Evolutionary conservation across 1,139 yeast species (phyloP), one percentile per base, ranked within the genome.

Genomic region (Nakaseomyces glabratus): DNA sequence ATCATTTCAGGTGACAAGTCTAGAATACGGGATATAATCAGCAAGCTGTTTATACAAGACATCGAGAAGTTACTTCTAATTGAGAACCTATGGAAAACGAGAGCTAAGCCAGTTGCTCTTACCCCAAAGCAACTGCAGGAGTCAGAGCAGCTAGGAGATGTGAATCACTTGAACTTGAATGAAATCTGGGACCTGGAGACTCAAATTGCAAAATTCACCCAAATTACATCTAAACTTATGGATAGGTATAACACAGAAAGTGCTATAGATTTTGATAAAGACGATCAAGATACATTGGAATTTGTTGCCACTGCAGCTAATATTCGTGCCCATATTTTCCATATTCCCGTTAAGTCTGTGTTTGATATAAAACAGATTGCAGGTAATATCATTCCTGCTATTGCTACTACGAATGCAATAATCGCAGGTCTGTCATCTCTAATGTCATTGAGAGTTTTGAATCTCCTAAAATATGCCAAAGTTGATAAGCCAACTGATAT

Each of bases 361-460:
- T 93, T 93, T 51, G 95, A 85, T 43, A 74, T 82, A 45, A 93
- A 93, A 57, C 76, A 93, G 54, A 86, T 88, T 48, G 98, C 98
- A 0, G 99, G 99, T 7, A 90, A 90, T 56, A 93, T 93, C 49
- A 90, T 93, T 34, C 98, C 99, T 0, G 98, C 98, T 0, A 88
- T 93, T 48, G 98, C 98, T 9, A 90, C 98, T 1, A 90, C 97
- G 8, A 93, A 93, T 57, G 97, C 98, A 1, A 79, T 90, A 14
- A 78, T 90, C 43, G 88, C 96, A 0, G 98, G 98, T 0, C 71
- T 86, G 42, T 80, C 93, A 17, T 77, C 86, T 10, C 56, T 88
- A 37, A 78, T 76, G 36, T 80, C 88, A 0, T 60, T 84, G 35
- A 71, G 74, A 36, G 69, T 71, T 32, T 69, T 76, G 50, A 51